A percentile compares a stretch with the other conserved stretches of the same genome.
These are phyloP conservation scores for Phaeosphaeriaceae sp. DNA, from an alignment of 2,329 filamentous ascomycete species.

Conservation along the genomic window DNA sequence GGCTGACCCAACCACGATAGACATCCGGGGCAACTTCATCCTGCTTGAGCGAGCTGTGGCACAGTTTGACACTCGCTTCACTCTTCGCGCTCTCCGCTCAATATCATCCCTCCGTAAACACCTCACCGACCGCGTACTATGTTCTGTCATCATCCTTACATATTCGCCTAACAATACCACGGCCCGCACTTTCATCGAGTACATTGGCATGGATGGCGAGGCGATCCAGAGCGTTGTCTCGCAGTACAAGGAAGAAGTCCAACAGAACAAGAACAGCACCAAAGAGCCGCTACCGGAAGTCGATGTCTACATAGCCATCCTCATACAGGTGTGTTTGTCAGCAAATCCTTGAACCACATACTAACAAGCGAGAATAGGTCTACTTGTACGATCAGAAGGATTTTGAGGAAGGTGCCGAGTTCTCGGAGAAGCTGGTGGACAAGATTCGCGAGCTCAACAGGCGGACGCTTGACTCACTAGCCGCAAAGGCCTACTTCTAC, in stretches of 20 bases:
- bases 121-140: slow-evolving; percentile 79
- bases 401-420: slow-evolving; percentile 78
- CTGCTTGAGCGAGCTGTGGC: slow-evolving; percentile 90
- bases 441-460: slow-evolving; percentile 89
- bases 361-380: slow-evolving; percentile 64
- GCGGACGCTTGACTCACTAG: slow-evolving; percentile 89
- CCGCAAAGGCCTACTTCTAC: slow-evolving; percentile 97
- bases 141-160: slow-evolving; percentile 80
- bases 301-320: slow-evolving; percentile 85
- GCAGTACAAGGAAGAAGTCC: slow-evolving; percentile 70
- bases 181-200: slow-evolving; percentile 72
- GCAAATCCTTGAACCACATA: neutral
- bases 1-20: slow-evolving; percentile 58
- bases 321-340: slow-evolving; percentile 54
- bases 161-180: slow-evolving; percentile 72
- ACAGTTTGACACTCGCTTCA: slow-evolving; percentile 94
- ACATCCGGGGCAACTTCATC: slow-evolving; percentile 93
- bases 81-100: slow-evolving; percentile 89
- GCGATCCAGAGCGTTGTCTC: slow-evolving; percentile 62
- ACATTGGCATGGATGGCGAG: slow-evolving; percentile 70
- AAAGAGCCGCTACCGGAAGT: slow-evolving; percentile 87
- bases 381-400: slow-evolving; percentile 86
- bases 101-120: slow-evolving; percentile 96
- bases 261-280: slow-evolving; percentile 63
- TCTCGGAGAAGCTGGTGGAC: slow-evolving; percentile 83